Evolutionary conservation across 805 yeast species (phyloP), one percentile per base, ranked within the genome.

Genomic region (Ogataea populi-albae): DNA sequence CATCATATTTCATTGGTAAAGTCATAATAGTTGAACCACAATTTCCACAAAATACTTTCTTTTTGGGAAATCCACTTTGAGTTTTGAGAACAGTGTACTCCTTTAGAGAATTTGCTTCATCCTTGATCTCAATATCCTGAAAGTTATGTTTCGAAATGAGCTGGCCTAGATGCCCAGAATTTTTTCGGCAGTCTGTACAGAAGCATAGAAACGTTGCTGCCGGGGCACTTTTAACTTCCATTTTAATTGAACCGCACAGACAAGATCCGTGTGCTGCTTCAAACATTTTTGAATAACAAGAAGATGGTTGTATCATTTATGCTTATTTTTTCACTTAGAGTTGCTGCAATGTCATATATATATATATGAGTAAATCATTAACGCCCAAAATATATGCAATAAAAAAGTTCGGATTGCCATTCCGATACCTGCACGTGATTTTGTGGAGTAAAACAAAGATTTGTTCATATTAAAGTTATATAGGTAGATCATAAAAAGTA

Each of bases 101-200:
- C 22, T 34, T 34, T n/a, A 34, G 23, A 4, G 12, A 15, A 3
- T 28, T 15, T 5, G 20, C 17, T 8, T 14, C 14, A 21, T 34
- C 33, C 6, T 22, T 7, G 9, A 34, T 28, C n/a, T 5, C 17
- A 21, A 34, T 12, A 22, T 34, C 16, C 4, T 22, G 23, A 6
- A 6, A 21, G 10, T 14, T 10, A 20, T 27, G 19, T 7, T 16
- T 19, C 8, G 38, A 19, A 23, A 34, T 28, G 18, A 34, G 28
- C 20, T 34, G 38, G 23, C 38, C 38, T n/a, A 34, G 23, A 28
- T 34, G 38, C 3, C 38, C 33, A 4, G 38, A 27, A 16, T 34
- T 34, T 17, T 34, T 34, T 6, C 38, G 17, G 21, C 38, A 34
- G 18, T 34, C 38, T 11, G 27, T 5, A 19, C 38, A 34, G 20